Conservation (phyloP, 371 early-diverging fungal genomes). For the Rhizopus delemar region DNA sequence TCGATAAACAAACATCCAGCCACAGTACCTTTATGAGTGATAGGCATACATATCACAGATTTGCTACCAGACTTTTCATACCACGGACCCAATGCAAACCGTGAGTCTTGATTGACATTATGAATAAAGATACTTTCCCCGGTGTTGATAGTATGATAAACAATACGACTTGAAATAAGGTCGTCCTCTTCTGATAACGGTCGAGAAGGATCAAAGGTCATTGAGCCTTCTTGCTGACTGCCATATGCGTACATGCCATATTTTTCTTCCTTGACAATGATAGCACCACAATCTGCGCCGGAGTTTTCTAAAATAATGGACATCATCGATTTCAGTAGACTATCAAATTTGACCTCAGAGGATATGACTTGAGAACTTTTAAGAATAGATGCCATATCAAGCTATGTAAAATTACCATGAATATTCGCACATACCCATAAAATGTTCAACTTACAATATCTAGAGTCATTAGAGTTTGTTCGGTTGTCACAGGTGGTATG, state of each 20-base stretch:
- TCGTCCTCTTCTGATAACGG: conserved; percentile 33
- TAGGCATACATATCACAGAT: conserved; percentile 60
- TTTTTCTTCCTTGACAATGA: conserved; percentile 49
- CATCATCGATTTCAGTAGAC: conserved; percentile 43
- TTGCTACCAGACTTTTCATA: conserved; percentile 46
- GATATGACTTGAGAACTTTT: conserved; percentile 54
- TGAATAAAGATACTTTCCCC: conserved; percentile 44
- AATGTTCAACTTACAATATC: conserved; percentile 36
- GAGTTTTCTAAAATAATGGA: conserved; percentile 48
- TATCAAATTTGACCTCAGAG: conserved; percentile 48
- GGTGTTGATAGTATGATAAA: conserved; percentile 45
- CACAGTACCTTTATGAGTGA: conserved; percentile 49
- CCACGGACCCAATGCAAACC: conserved; percentile 50
- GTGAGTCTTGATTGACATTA: conserved; percentile 41
- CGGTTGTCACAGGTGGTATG: conserved; percentile 43
- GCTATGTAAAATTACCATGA: conserved; percentile 4
- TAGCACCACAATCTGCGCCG: conserved; percentile 51
- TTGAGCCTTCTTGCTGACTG: conserved; percentile 36
- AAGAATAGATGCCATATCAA: conserved; percentile 51
- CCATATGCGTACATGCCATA: conserved; percentile 47
- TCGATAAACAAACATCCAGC: conserved; percentile 59
- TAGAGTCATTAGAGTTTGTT: conserved; percentile 43
- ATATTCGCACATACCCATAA: neutral
- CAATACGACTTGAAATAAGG: conserved; percentile 40
- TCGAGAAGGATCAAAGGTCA: conserved; percentile 47